A percentile compares a stretch with the other conserved stretches of the same genome.
Evolutionary conservation across 495 filamentous ascomycete genomes (phyloP).

Genomic region (Evernia prunastri): DNA sequence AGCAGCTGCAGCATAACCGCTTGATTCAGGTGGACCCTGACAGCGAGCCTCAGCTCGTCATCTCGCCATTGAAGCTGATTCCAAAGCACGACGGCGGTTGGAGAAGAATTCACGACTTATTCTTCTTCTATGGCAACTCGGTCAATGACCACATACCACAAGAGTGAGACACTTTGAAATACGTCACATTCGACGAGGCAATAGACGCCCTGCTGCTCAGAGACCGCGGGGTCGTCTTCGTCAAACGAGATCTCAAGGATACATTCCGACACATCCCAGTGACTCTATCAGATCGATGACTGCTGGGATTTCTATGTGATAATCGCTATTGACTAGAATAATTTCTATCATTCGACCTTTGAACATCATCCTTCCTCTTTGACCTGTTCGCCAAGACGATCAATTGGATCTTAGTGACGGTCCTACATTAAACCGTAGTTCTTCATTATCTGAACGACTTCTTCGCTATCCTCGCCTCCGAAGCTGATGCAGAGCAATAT

Average conservation of each 20-base stretch:
- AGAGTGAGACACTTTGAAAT: neutral
- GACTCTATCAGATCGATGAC: neutral
- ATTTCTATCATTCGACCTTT: neutral
- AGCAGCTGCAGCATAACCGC: neutral
- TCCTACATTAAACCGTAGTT: neutral
- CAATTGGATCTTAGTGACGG: neutral
- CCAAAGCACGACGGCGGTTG: neutral
- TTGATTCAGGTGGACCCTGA: neutral
- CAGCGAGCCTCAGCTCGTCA: neutral
- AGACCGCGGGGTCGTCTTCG: neutral
- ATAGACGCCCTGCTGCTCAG: neutral
- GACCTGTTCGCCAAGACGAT: neutral
- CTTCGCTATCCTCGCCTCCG: neutral
- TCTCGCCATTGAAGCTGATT: neutral
- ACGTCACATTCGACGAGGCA: neutral
- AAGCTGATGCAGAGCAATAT: neutral
- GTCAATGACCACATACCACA: neutral
- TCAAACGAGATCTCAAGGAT: neutral
- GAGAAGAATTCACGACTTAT: neutral
- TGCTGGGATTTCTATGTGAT: neutral
- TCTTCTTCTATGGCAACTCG: neutral
- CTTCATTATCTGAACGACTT: conserved; percentile 4
- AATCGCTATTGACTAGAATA: neutral
- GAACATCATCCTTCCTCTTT: neutral
- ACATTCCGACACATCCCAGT: neutral